Evolutionary conservation across 129 eudicot species (phyloP).

Genomic region (Deinandra increscens): DNA sequence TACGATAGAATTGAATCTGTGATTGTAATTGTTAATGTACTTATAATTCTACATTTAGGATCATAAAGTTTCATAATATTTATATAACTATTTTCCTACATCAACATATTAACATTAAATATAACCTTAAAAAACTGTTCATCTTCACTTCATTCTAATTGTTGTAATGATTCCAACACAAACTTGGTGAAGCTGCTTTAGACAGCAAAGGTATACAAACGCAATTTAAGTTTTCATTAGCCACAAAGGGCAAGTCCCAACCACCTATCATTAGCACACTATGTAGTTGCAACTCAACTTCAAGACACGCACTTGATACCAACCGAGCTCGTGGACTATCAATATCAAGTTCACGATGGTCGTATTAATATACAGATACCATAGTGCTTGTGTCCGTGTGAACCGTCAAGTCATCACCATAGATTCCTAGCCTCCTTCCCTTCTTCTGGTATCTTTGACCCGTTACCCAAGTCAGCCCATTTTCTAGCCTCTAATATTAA

Average conservation of each 20-base stretch:
- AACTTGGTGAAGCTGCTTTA: constrained; percentile 42
- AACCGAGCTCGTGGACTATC: constrained; percentile 54
- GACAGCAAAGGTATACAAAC: constrained; percentile 86
- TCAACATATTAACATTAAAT: constrained; percentile 7
- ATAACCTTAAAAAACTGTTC: not conserved
- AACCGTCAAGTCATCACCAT: constrained; percentile 67
- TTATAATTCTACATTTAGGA: not conserved
- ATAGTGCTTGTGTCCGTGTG: constrained; percentile 89
- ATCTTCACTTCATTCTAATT: constrained; percentile 32
- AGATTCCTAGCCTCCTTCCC: constrained; percentile 57
- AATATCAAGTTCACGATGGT: constrained; percentile 54
- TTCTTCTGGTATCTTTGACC: constrained; percentile 79
- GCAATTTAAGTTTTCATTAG: constrained; percentile 62
- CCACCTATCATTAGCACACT: constrained; percentile 3
- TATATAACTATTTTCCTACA: not conserved
- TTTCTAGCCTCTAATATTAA: too few relatives aligned
- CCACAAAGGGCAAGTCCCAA: constrained; percentile 31
- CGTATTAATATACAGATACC: constrained; percentile 66
- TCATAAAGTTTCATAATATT: not conserved
- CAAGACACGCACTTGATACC: constrained; percentile 33
- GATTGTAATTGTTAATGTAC: too few relatives aligned
- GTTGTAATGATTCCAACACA: constrained; percentile 41
- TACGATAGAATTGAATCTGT: too few relatives aligned
- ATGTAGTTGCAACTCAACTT: constrained; percentile 65
- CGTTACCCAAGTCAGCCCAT: too few relatives aligned